Evolutionary conservation across 176 grass and related monocot species (phyloP), one percentile per base, ranked within the genome.

Genomic region (Aegilops speltoides): DNA sequence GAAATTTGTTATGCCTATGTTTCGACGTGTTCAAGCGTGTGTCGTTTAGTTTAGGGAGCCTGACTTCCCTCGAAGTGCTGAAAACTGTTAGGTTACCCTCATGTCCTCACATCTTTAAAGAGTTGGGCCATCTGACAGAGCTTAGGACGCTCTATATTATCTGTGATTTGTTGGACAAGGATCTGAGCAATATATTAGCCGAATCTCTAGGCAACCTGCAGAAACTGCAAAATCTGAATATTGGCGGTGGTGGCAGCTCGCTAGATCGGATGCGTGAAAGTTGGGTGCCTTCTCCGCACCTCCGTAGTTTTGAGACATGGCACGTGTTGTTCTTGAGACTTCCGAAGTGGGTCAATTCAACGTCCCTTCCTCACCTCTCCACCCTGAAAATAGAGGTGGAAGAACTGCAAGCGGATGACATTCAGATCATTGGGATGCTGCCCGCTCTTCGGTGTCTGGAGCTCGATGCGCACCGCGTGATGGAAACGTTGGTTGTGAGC

Each of bases 381-480:
- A 0, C 0, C 24, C 24, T 64, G 24, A 0, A 0, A 6, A 64
- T 64, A 65, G 12, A 7, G 0, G 63, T 65, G 25, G 25, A 29
- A 16, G 25, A 65, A 7, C 25, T 65, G 25, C 25, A 65, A 14
- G 63, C 25, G 25, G 24, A 65, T 29, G 63, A 65, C 25, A 6
- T 64, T 25, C 61, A 64, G 61, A 13, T 64, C 10, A 64, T 64
- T 0, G 61, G 61, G 61, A 64, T 13, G 63, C 4, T 65, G 12
- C 63, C 63, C 7, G 25, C 24, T 29, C 63, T 65, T 15, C 12
- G 11, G 25, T 29, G 0, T 65, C 12, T 65, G 12, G 0, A 0
- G 1, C 5, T 65, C 5, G 0, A 0, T 15, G 63, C 25, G 0
- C 0, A 0, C 1, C 5, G 11, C 25, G 12, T 65, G 4, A 29